These are phyloP conservation scores for Tulasnella calospora DNA, from an alignment of 768 basidiomycete species.

Conservation along the genomic window DNA sequence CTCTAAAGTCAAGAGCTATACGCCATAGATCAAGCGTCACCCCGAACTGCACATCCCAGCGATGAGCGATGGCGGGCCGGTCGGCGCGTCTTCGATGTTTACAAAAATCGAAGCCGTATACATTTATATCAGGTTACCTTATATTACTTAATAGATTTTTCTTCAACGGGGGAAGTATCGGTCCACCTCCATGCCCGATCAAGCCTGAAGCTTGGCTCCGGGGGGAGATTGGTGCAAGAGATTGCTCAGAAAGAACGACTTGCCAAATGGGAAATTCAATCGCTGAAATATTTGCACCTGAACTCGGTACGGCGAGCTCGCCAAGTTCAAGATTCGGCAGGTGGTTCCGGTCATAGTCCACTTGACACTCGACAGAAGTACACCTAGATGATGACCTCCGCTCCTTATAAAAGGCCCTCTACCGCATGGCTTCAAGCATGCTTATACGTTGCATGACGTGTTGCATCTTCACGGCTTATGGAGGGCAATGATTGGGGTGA, in stretches of 20 bases:
- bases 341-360: no score
- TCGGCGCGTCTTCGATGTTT: not conserved
- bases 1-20: conserved; percentile 61
- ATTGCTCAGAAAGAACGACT: not conserved
- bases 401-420: no score
- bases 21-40: not conserved
- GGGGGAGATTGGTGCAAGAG: not conserved
- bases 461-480: no score
- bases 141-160: not conserved
- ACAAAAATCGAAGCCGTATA: not conserved
- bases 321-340: no score
- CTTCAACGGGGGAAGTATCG: not conserved
- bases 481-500: no score
- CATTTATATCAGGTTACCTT: not conserved
- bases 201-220: not conserved
- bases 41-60: not conserved
- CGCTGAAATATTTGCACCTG: no score
- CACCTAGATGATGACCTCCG: no score
- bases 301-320: no score
- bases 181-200: not conserved
- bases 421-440: no score
- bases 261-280: no score
- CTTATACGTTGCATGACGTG: no score
- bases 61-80: not conserved
- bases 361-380: no score